Conservation (phyloP, 495 filamentous ascomycete species). For the Aspergillus bridgeri region DNA sequence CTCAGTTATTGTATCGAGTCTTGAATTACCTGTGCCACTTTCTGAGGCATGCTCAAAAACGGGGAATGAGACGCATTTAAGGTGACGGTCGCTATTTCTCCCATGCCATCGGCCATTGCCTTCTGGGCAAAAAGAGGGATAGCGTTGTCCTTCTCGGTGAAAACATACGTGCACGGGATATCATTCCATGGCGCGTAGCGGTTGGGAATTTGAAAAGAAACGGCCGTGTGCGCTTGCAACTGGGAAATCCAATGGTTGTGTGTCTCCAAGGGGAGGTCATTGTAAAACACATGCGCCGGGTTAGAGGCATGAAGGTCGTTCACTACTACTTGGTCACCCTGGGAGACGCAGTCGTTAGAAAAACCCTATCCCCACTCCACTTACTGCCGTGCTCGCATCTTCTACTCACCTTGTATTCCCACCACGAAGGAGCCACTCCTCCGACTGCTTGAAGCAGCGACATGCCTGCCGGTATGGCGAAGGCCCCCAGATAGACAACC, state of each 20-base stretch:
- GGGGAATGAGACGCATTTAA: not conserved
- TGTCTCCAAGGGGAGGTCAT: not conserved
- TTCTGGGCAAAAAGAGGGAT: not conserved
- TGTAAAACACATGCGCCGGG: not conserved
- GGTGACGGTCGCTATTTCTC: not conserved
- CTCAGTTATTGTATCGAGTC: not conserved
- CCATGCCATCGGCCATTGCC: not conserved
- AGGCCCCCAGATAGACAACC: not conserved
- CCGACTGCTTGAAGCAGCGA: not conserved
- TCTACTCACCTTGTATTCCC: not conserved
- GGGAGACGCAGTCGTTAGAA: not conserved
- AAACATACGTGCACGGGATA: slow-evolving; percentile 1
- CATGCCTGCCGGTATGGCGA: not conserved
- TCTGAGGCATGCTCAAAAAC: not conserved
- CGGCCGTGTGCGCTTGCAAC: not conserved
- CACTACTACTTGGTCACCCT: not conserved
- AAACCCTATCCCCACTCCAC: not conserved
- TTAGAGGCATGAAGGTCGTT: not conserved
- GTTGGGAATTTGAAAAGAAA: not conserved
- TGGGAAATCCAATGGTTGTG: not conserved
- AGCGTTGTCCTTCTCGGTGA: not conserved
- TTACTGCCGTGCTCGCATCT: not conserved
- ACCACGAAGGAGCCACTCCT: not conserved
- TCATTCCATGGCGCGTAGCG: not conserved
- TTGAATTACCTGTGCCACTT: not conserved